phyloP scores from a whole-genome alignment of 768 basidiomycete species.

The Russula emetica region DNA sequence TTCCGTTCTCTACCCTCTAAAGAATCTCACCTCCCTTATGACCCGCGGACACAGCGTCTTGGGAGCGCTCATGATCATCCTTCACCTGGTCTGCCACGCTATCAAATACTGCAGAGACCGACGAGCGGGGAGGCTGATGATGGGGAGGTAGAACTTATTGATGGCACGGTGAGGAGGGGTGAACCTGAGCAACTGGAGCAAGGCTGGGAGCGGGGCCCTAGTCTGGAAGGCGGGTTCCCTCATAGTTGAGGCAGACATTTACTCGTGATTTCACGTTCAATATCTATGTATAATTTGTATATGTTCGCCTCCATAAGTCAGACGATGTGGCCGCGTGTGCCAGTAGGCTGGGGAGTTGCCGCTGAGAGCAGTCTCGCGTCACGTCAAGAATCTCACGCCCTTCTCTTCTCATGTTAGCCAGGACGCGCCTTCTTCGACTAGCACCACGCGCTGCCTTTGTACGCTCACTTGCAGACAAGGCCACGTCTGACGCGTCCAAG shows the following conservation, averaged over 20 bases:
- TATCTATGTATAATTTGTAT: neutral
- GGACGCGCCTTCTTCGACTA: constrained; percentile 10
- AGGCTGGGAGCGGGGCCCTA: constrained; percentile 20
- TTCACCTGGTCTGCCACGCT: neutral
- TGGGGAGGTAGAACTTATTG: constrained; percentile 22
- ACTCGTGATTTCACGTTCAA: too few species aligned
- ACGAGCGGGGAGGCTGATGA: constrained; percentile 27
- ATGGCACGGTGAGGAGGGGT: constrained; percentile 35
- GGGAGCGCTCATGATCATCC: constrained; percentile 34
- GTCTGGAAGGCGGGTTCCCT: neutral
- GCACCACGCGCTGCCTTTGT: neutral
- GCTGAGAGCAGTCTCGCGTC: too few species aligned
- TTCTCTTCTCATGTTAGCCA: neutral
- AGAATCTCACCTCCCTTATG: constrained; percentile 63
- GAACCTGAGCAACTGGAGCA: constrained; percentile 29
- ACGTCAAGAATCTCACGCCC: neutral
- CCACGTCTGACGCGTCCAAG: neutral
- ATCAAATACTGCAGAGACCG: neutral
- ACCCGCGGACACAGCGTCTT: constrained; percentile 56
- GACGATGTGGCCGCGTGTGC: too few species aligned
- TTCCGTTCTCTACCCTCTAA: constrained; percentile 68
- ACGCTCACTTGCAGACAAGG: constrained; percentile 9
- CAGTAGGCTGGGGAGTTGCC: too few species aligned
- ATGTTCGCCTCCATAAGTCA: neutral
- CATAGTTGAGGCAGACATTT: neutral